These are phyloP conservation scores for Butyriboletus loyo DNA, from an alignment of 768 basidiomycete genomes.

Conservation along the genomic window DNA sequence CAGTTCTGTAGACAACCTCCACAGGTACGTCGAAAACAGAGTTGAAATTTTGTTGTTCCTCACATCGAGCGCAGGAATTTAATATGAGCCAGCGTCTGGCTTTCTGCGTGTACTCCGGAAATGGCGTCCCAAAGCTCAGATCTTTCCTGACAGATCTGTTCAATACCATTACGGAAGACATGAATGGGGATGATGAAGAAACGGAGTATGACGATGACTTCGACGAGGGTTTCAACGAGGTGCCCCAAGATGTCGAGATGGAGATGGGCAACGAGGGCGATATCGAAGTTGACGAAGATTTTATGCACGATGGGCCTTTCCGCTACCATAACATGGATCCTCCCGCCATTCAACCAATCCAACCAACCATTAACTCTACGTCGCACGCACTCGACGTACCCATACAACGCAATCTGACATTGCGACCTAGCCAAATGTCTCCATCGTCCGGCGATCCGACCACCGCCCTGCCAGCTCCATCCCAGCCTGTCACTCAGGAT, in stretches of 20 bases:
- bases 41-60: neutral
- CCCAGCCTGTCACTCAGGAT: constrained; percentile 15
- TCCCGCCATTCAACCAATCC: constrained; percentile 9
- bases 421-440: constrained; percentile 19
- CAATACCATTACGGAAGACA: constrained; percentile 67
- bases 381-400: constrained; percentile 25
- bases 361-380: constrained; percentile 9
- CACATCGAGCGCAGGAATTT: constrained; percentile 62
- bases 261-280: constrained; percentile 39
- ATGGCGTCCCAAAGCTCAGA: constrained; percentile 81
- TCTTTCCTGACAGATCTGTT: constrained; percentile 74
- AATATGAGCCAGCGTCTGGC: constrained; percentile 83
- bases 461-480: neutral
- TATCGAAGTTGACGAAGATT: constrained; percentile 46
- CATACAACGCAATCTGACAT: constrained; percentile 28
- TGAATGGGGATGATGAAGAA: constrained; percentile 63
- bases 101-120: constrained; percentile 96
- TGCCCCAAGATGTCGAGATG: constrained; percentile 30
- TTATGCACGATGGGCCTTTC: constrained; percentile 31
- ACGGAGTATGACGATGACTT: constrained; percentile 58
- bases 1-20: constrained; percentile 89
- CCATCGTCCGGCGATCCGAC: constrained; percentile 8
- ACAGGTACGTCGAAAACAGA: constrained; percentile 48
- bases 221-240: constrained; percentile 34
- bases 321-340: constrained; percentile 22